Percentiles rank a stretch among this genome's conserved stretches.
Conservation (phyloP, 2,329 filamentous ascomycete species). For the Stemphylium lycopersici region DNA sequence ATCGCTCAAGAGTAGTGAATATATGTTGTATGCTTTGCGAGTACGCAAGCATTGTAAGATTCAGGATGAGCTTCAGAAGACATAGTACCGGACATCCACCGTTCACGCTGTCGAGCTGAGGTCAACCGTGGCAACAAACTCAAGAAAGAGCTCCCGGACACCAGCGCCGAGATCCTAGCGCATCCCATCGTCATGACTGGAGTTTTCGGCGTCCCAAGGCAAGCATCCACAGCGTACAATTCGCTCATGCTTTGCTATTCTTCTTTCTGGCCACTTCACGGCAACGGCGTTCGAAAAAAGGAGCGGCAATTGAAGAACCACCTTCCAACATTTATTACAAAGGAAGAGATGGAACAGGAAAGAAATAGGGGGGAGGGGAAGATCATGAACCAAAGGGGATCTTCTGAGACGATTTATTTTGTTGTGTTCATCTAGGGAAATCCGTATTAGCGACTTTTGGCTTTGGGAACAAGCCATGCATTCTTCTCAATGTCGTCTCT, state of each 20-base stretch:
- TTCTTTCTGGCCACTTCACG: not conserved
- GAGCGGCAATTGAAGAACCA: not conserved
- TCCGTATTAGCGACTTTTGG: not conserved
- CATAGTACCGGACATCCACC: not conserved
- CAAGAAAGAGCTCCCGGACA: not conserved
- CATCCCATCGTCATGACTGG: slow-evolving; percentile 3
- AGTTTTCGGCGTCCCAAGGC: slow-evolving; percentile 1
- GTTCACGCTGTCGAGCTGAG: not conserved
- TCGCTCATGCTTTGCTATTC: not conserved
- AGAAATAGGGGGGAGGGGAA: not conserved
- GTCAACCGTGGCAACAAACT: not conserved
- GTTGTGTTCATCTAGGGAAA: not conserved
- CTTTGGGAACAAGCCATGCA: not conserved
- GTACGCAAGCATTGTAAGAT: slow-evolving; percentile 10
- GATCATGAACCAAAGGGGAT: not conserved
- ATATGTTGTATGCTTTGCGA: not conserved
- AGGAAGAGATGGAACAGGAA: not conserved
- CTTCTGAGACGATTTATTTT: not conserved
- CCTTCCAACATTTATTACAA: not conserved
- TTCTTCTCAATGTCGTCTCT: not conserved
- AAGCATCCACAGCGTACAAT: not conserved
- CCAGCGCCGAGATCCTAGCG: not conserved
- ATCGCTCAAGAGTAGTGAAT: not conserved
- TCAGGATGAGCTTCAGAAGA: not conserved
- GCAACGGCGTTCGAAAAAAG: not conserved